Evolutionary conservation across 2,329 filamentous ascomycete species (phyloP).

Genomic region (Byssochlamys sp.): DNA sequence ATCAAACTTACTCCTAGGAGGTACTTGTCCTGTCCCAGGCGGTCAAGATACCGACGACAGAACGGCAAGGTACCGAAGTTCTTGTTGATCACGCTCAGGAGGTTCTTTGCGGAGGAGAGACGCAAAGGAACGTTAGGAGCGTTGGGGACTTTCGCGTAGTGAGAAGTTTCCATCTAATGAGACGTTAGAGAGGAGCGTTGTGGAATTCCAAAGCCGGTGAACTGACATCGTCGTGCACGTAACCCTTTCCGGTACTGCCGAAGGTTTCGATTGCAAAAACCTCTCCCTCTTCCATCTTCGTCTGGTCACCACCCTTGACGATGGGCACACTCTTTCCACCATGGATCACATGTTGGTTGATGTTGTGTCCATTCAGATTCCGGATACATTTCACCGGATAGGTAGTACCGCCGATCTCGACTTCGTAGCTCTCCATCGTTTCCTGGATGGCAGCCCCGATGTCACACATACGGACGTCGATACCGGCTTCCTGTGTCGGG

Average conservation of each 20-base stretch:
- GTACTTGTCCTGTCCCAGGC: conserved; percentile 90
- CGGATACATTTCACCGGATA: conserved; percentile 76
- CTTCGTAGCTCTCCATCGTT: conserved; percentile 85
- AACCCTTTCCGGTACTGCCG: conserved; percentile 82
- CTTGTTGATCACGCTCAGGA: conserved; percentile 85
- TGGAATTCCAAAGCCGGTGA: neutral
- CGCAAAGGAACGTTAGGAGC: conserved; percentile 66
- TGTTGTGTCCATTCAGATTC: conserved; percentile 83
- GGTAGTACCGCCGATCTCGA: conserved; percentile 68
- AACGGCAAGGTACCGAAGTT: conserved; percentile 91
- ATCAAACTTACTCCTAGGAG: conserved; percentile 61
- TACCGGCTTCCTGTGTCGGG: conserved; percentile 64
- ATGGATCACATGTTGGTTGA: conserved; percentile 80
- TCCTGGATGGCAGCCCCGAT: conserved; percentile 79
- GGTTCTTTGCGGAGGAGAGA: conserved; percentile 70
- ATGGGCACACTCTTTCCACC: conserved; percentile 87
- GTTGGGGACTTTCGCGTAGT: conserved; percentile 70
- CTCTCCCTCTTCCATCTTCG: conserved; percentile 96
- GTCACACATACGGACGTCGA: conserved; percentile 80
- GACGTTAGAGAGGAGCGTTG: conserved; percentile 4
- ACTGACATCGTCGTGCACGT: conserved; percentile 71
- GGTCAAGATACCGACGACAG: conserved; percentile 81
- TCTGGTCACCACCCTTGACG: conserved; percentile 75
- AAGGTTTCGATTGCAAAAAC: conserved; percentile 95
- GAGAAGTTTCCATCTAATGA: conserved; percentile 63